phyloP scores from a whole-genome alignment of 2,329 filamentous ascomycete genomes.

The Cladosporium sp. region DNA sequence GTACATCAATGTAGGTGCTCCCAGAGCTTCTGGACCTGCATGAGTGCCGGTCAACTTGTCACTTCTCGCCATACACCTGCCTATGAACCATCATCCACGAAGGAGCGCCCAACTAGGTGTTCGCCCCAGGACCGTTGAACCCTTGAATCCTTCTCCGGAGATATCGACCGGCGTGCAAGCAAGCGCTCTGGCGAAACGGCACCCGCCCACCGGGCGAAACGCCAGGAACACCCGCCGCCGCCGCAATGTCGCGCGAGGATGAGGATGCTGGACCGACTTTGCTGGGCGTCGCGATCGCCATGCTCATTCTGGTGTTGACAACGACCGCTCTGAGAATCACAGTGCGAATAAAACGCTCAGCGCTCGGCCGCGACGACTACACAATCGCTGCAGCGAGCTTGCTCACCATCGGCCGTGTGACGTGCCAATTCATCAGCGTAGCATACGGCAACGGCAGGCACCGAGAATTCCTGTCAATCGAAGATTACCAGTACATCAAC shows the following conservation, averaged over 20 bases:
- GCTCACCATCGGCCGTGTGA: slow-evolving; percentile 31
- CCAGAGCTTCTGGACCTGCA: too few relatives aligned
- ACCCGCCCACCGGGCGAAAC: neutral
- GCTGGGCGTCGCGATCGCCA: slow-evolving; percentile 7
- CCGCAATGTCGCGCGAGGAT: slow-evolving; percentile 3
- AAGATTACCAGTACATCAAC: slow-evolving; percentile 33
- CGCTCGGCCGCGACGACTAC: slow-evolving; percentile 35
- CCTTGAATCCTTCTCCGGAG: slow-evolving; percentile 1
- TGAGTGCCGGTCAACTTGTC: too few relatives aligned
- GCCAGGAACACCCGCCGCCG: neutral
- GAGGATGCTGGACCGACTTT: slow-evolving; percentile 11
- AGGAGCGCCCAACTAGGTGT: too few relatives aligned
- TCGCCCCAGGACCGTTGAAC: neutral
- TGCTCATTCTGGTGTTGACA: slow-evolving; percentile 6
- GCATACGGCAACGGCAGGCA: slow-evolving; percentile 39
- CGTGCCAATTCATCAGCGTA: slow-evolving; percentile 32
- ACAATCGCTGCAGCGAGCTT: slow-evolving; percentile 31
- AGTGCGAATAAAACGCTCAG: slow-evolving; percentile 2
- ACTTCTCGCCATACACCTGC: too few relatives aligned
- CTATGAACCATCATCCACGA: too few relatives aligned
- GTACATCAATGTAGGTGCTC: too few relatives aligned
- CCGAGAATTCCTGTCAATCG: slow-evolving; percentile 28
- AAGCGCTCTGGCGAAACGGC: neutral
- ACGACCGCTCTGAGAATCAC: slow-evolving; percentile 6
- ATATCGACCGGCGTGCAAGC: neutral